Evolutionary conservation across 2,329 filamentous ascomycete genomes (phyloP), one percentile per base, ranked within the genome.

Genomic region (Zalaria sp.): DNA sequence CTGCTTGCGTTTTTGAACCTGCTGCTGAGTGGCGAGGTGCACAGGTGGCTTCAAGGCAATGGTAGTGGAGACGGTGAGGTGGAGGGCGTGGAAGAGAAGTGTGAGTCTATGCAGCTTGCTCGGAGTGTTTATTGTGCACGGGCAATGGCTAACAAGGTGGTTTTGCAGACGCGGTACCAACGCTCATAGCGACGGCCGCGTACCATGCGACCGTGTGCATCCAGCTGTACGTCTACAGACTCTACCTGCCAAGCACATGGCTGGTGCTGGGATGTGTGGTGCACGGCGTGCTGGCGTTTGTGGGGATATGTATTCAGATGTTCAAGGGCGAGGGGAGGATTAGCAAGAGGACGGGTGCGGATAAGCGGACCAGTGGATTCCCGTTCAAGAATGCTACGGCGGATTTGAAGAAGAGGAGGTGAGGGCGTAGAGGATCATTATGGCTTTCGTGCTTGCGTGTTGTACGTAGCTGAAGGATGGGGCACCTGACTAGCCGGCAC

Each of bases 201-300:
- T 81, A 83, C 64, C 82, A 88, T 57, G 60, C 66, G 11, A 52
- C 65, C 0, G 66, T 67, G 3, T 76, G 75, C 26, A 73, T 77
- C 46, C 79, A 81, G 57, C 70, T 72, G 54, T 88, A 86, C 60
- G 66, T 68, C 34, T 71, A 75, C 56, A 85, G 76, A 62, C 67
- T 68, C 11, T 61, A 66, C 3, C 69, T 77, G 51, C 64, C 68
- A 4, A 71, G 69, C 0, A 77, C 54, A 59, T 71, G 3, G 55
- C 83, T 10, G 79, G 74, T 0, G 70, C 73, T 47, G 49, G 71
- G 3, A 75, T 71, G 25, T 77, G 70, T 49, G 67, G 27, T 34
- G 18, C 43, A 48, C 34, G 37, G 67, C 6, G 50, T 64, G 26
- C 60, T 87, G 41, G 74, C 72, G 1, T 64, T 66, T 1, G 63